Conservation (phyloP, 306 rosid species). For the Quercus parvula region DNA sequence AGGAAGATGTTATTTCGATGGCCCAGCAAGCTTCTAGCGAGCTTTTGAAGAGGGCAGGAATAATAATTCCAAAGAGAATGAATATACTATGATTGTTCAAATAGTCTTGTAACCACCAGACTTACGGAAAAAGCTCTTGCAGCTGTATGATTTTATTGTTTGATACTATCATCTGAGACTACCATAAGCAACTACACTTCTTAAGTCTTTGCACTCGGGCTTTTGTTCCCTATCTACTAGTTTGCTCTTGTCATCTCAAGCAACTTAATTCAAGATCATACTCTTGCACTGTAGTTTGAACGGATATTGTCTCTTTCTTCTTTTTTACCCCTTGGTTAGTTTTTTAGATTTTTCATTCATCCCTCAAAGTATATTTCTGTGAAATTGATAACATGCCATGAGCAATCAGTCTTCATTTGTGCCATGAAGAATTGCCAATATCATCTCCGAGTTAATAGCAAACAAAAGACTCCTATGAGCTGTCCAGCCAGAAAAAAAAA, state of each 20-base stretch:
- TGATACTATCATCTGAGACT: neutral
- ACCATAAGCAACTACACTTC: neutral
- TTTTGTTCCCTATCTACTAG: neutral
- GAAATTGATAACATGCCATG: no score
- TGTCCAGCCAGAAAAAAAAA: no score
- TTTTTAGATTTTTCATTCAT: no score
- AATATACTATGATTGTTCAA: constrained; percentile 42
- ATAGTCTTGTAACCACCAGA: neutral
- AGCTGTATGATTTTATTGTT: neutral
- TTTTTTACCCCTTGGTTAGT: no score
- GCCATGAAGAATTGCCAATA: no score
- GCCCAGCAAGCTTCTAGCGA: constrained; percentile 63
- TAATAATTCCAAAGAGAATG: constrained; percentile 62
- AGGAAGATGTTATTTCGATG: constrained; percentile 58
- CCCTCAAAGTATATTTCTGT: no score
- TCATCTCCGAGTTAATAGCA: no score
- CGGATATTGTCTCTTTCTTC: no score
- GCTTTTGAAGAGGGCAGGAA: constrained; percentile 69
- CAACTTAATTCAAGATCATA: neutral
- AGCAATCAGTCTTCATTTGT: no score
- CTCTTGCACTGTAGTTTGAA: neutral
- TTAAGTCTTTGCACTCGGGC: neutral
- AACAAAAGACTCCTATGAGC: no score
- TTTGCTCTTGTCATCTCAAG: neutral
- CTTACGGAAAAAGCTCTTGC: neutral